Evolutionary conservation across 768 basidiomycete genomes (phyloP), one percentile per base, ranked within the genome.

Genomic region (Tricholoma terreum): DNA sequence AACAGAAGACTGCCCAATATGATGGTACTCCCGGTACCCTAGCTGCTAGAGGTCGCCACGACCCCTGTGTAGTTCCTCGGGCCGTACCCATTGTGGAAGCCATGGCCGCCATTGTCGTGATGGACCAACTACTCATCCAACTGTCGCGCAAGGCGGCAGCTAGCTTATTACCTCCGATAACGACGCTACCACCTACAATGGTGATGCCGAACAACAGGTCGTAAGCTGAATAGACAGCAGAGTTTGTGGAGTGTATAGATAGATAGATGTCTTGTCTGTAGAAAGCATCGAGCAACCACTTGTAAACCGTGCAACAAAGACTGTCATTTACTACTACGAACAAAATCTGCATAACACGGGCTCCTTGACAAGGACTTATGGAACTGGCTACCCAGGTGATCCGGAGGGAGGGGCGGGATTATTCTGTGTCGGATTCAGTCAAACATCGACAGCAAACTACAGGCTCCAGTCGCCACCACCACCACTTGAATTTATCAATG

Each of bases 71-170:
- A 45, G 94, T 99, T 5, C 96, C 96, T 40, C 87, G 94, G 48
- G 94, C 94, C 17, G 93, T 98, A 8, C 94, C 97, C 42, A 99
- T 99, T 65, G 96, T 98, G 43, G 97, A 99, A 75, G 86, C 92
- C 0, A 99, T 99, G 97, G 94, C 96, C 0, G 87, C 89, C 24
- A 80, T 98, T 50, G 96, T 98, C 58, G 81, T 97, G 62, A 92
- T 99, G 88, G 97, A 99, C 69, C 84, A 89, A 66, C 78, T 98
- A 57, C 80, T 98, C 38, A 85, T 92, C 57, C 96, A 98, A 74
- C 91, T 93, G 62, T 80, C 94, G 8, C 85, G 96, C 50, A 80
- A 80, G 68, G 77, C 87, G 1, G 84, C 95, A 1, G 81, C 87
- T 6, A 75, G 83, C 50, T 75, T 94, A 35, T 81, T 98, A n/a